Percentiles rank a stretch among this genome's conserved stretches.
Conservation (phyloP, 2,329 filamentous ascomycete species). For the Colletotrichum tropicale region DNA sequence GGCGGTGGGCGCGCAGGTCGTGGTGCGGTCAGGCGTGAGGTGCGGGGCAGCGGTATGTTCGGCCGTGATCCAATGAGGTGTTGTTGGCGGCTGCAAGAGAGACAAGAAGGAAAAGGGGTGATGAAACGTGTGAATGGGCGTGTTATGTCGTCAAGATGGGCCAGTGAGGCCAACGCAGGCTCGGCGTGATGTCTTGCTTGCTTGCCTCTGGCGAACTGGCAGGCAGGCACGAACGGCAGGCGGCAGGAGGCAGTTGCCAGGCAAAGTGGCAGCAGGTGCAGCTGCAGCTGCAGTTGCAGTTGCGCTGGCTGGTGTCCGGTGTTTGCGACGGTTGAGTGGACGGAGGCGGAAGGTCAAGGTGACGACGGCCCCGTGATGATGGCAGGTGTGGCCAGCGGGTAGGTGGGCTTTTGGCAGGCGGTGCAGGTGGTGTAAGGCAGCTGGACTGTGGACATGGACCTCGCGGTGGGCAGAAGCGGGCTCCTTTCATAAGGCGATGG, state of each 20-base stretch:
- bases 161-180: background rate
- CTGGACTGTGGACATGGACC: background rate
- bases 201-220: background rate
- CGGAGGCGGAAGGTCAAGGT: background rate
- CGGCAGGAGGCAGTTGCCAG: background rate
- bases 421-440: background rate
- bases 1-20: background rate
- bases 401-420: background rate
- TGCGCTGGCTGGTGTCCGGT: background rate
- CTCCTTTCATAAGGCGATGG: conserved; percentile 14
- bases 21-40: background rate
- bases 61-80: background rate
- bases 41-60: conserved; percentile 12
- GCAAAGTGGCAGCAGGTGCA: background rate
- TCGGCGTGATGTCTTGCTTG: background rate
- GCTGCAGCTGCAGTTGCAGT: background rate
- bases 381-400: conserved; percentile 4
- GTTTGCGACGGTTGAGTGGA: background rate
- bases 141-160: background rate
- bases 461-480: background rate
- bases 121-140: background rate
- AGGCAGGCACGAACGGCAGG: background rate
- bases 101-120: background rate
- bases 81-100: background rate
- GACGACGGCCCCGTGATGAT: background rate